Evolutionary conservation across 805 yeast species (phyloP).

Genomic region (Lachancea fermentati): DNA sequence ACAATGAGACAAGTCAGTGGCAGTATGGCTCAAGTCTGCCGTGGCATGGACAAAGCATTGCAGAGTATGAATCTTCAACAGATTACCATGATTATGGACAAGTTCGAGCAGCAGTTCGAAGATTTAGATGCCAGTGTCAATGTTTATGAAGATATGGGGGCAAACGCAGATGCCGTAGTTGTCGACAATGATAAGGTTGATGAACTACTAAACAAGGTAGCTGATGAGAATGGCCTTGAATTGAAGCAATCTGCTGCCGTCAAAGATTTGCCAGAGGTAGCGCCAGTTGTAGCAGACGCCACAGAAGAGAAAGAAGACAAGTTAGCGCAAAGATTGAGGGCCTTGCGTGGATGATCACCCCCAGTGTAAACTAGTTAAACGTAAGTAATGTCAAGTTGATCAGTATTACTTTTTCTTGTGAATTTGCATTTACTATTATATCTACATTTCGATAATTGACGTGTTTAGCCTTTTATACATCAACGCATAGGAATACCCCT

Average conservation of each 20-base stretch:
- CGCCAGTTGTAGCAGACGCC: constrained; percentile 42
- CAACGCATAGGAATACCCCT: constrained; percentile 56
- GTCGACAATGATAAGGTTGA: constrained; percentile 97
- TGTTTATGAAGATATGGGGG: constrained; percentile 87
- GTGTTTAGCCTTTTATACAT: constrained; percentile 6
- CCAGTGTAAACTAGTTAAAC: background rate
- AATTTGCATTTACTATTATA: constrained; percentile 9
- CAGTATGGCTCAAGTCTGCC: constrained; percentile 87
- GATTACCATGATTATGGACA: constrained; percentile 93
- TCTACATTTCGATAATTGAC: constrained; percentile 11
- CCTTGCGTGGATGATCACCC: constrained; percentile 49
- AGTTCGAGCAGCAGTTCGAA: constrained; percentile 92
- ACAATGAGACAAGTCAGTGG: constrained; percentile 95
- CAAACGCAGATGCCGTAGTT: constrained; percentile 77
- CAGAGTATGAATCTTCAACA: constrained; percentile 92
- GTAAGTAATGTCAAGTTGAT: background rate
- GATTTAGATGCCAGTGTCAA: constrained; percentile 91
- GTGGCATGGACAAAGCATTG: constrained; percentile 94
- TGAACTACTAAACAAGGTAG: constrained; percentile 80
- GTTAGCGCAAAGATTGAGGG: constrained; percentile 82
- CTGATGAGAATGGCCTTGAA: constrained; percentile 96
- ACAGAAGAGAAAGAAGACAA: constrained; percentile 77
- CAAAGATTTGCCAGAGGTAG: constrained; percentile 48
- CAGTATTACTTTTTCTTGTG: constrained; percentile 4
- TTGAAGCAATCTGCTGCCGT: constrained; percentile 70